A percentile compares a stretch with the other conserved stretches of the same genome.
These are phyloP conservation scores for Dryas drummondii DNA, from an alignment of 306 rosid species.

Conservation along the genomic window DNA sequence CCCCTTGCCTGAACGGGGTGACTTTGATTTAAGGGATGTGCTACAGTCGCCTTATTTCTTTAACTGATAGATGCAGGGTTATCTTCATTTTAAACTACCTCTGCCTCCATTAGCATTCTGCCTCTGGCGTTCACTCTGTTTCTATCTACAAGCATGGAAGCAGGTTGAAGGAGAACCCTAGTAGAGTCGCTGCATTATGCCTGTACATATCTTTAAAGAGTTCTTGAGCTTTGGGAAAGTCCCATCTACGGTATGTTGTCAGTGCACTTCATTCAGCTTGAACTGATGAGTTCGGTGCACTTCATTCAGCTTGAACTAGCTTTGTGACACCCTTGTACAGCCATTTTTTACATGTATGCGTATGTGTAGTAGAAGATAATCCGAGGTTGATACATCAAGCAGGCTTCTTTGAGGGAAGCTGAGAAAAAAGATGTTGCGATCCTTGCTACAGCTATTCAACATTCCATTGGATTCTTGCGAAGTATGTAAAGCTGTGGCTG, in stretches of 20 bases:
- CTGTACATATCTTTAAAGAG: slow-evolving; percentile 27
- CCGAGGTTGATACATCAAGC: slow-evolving; percentile 16
- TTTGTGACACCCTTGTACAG: slow-evolving; percentile 16
- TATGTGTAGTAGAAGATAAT: slow-evolving; percentile 14
- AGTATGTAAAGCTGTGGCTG: slow-evolving; percentile 16
- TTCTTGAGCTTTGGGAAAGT: slow-evolving; percentile 29
- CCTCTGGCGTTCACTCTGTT: slow-evolving; percentile 18
- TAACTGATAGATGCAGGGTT: slow-evolving; percentile 47
- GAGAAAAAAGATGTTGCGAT: slow-evolving; percentile 13
- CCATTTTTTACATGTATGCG: not conserved
- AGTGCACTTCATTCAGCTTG: not conserved
- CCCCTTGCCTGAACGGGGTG: slow-evolving; percentile 82
- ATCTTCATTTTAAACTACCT: slow-evolving; percentile 16
- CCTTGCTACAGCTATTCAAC: not conserved
- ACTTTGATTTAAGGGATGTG: slow-evolving; percentile 67
- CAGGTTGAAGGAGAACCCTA: slow-evolving; percentile 18
- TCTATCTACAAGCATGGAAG: slow-evolving; percentile 6
- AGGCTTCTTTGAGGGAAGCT: slow-evolving; percentile 10
- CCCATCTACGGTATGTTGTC: slow-evolving; percentile 7
- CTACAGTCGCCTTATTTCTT: slow-evolving; percentile 88
- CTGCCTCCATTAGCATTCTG: slow-evolving; percentile 19
- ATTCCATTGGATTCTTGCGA: slow-evolving; percentile 22
- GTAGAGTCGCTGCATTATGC: slow-evolving; percentile 14
- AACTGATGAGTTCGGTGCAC: too few relatives aligned
- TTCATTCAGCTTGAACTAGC: slow-evolving; percentile 14